These are phyloP conservation scores for Herpetospermum pedunculosum DNA, from an alignment of 306 rosid genomes.

Conservation along the genomic window DNA sequence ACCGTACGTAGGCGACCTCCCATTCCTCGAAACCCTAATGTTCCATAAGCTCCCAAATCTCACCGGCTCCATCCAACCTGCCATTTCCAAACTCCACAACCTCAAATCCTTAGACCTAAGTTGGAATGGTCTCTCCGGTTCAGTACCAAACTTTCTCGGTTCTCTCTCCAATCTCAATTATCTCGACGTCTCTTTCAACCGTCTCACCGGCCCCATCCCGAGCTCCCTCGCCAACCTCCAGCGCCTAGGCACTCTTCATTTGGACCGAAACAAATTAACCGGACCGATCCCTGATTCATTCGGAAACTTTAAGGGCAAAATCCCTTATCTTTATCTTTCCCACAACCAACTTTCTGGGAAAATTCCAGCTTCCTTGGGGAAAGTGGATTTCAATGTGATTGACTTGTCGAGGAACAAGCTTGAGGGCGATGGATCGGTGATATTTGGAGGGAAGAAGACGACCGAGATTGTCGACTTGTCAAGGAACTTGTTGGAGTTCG, in stretches of 20 bases:
- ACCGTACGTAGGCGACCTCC: conserved; percentile 50
- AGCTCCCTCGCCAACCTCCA: conserved; percentile 48
- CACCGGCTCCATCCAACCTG: conserved; percentile 48
- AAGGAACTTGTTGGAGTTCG: conserved; percentile 44
- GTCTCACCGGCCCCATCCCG: conserved; percentile 42
- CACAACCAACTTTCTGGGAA: conserved; percentile 39
- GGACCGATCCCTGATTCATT: conserved; percentile 37
- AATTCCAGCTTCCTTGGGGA: conserved; percentile 39
- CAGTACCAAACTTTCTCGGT: conserved; percentile 44
- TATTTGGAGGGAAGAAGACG: conserved; percentile 42
- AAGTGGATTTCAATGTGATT: conserved; percentile 13
- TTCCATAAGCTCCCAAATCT: conserved; percentile 51
- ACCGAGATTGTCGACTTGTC: conserved; percentile 31
- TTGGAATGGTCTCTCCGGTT: conserved; percentile 47
- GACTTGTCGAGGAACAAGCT: conserved; percentile 61
- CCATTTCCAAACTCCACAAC: conserved; percentile 39
- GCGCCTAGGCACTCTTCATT: conserved; percentile 9
- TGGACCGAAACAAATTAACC: conserved; percentile 41
- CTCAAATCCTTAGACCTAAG: conserved; percentile 32
- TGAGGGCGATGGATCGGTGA: conserved; percentile 49
- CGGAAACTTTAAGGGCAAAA: conserved; percentile 22
- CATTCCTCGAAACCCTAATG: conserved; percentile 31
- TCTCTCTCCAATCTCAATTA: conserved; percentile 29
- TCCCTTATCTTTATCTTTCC: conserved; percentile 22
- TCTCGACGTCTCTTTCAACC: conserved; percentile 43